phyloP scores from a whole-genome alignment of 345 rosid genomes.

The Ricinus communis region DNA sequence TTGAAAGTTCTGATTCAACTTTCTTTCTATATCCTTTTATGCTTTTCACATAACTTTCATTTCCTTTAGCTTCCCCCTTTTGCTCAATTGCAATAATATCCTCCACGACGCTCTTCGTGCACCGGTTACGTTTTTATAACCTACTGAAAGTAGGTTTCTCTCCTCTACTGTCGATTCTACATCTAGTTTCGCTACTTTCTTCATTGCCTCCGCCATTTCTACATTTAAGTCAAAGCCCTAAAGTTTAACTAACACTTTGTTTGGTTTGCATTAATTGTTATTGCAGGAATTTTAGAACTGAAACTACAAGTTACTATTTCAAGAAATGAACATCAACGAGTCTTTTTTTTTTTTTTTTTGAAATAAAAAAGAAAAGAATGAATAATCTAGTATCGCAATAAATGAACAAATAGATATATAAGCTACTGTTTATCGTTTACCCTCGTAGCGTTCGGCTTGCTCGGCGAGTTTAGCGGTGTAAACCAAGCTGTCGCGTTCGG shows the following conservation, averaged over 20 bases:
- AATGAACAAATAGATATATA: no score
- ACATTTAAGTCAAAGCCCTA: background rate
- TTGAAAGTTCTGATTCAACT: conserved; percentile 56
- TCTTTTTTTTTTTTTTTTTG: no score
- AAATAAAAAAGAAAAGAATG: no score
- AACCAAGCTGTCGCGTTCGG: conserved; percentile 45
- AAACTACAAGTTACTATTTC: no score
- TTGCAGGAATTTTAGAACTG: background rate
- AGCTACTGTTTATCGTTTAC: conserved; percentile 10
- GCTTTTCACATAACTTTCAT: conserved; percentile 49
- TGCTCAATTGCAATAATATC: conserved; percentile 22
- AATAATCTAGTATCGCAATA: no score
- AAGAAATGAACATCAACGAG: no score
- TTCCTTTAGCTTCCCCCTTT: conserved; percentile 41
- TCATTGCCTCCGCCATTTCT: conserved; percentile 31
- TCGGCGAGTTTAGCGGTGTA: conserved; percentile 60
- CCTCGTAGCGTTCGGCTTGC: conserved; percentile 61
- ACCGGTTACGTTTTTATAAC: conserved; percentile 23
- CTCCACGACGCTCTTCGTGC: conserved; percentile 24
- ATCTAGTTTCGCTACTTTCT: conserved; percentile 22
- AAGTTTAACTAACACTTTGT: background rate
- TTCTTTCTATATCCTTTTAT: conserved; percentile 60
- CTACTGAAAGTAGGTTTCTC: conserved; percentile 25
- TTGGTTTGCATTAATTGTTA: no score
- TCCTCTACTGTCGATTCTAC: conserved; percentile 25